These are phyloP conservation scores for Pleurotus tuber-regium DNA, from an alignment of 768 basidiomycete genomes.

Conservation along the genomic window DNA sequence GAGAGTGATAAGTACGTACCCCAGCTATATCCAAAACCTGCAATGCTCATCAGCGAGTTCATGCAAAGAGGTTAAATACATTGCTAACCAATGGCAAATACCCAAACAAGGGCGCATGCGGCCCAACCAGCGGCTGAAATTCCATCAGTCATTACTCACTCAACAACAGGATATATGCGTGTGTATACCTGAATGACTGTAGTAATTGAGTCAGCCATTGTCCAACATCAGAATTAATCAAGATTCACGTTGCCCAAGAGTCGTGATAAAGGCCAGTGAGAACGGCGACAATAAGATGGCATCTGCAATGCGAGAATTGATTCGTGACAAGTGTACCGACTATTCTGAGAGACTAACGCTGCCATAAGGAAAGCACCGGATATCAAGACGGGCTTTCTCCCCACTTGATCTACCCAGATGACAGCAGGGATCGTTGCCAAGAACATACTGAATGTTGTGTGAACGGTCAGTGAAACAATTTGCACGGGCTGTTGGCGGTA, in stretches of 20 bases:
- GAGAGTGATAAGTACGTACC: constrained; percentile 31
- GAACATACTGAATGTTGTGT: constrained; percentile 51
- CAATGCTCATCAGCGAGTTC: background rate
- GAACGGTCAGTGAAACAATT: background rate
- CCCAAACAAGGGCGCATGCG: constrained; percentile 69
- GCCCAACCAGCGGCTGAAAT: constrained; percentile 64
- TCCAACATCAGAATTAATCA: constrained; percentile 10
- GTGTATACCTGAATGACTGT: constrained; percentile 31
- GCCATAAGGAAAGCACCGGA: constrained; percentile 79
- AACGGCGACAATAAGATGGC: constrained; percentile 69
- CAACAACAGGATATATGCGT: background rate
- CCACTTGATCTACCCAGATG: constrained; percentile 75
- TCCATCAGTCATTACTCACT: constrained; percentile 2
- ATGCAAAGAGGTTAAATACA: background rate
- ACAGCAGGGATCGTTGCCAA: constrained; percentile 79
- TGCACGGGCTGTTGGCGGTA: constrained; percentile 8
- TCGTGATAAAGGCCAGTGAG: constrained; percentile 58
- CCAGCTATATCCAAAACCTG: constrained; percentile 75
- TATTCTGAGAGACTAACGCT: constrained; percentile 37
- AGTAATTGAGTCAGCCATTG: constrained; percentile 9
- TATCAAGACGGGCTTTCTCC: constrained; percentile 69
- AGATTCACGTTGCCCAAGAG: constrained; percentile 50
- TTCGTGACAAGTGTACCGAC: constrained; percentile 8
- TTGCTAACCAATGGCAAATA: constrained; percentile 61
- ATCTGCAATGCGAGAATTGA: constrained; percentile 30